Evolutionary conservation across 2,329 filamentous ascomycete genomes (phyloP).

Genomic region (Penicillium sp.): DNA sequence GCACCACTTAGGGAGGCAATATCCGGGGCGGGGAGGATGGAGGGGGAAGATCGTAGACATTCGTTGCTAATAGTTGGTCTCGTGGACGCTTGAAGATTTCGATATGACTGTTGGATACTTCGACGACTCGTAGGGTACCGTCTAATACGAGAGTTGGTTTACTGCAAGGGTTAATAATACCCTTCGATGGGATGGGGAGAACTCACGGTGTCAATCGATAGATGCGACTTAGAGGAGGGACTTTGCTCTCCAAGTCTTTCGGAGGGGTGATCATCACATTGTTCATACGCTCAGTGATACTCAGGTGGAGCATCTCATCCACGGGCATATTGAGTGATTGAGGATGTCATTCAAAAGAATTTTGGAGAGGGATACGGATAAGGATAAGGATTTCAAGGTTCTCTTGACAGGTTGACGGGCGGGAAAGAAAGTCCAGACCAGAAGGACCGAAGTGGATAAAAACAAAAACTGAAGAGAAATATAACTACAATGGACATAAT

Average conservation of each 20-base stretch:
- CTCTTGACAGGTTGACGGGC: too few relatives aligned
- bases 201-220: slow-evolving; percentile 9
- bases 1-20: slow-evolving; percentile 37
- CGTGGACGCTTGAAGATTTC: slow-evolving; percentile 32
- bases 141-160: slow-evolving; percentile 41
- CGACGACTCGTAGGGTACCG: slow-evolving; percentile 34
- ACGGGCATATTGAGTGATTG: slow-evolving; percentile 7
- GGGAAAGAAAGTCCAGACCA: too few relatives aligned
- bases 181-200: not conserved
- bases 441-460: too few relatives aligned
- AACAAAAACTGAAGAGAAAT: not conserved
- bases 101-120: slow-evolving; percentile 47
- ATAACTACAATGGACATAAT: too few relatives aligned
- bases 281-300: slow-evolving; percentile 19
- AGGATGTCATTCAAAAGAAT: slow-evolving; percentile 4
- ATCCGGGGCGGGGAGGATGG: slow-evolving; percentile 35
- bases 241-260: slow-evolving; percentile 2
- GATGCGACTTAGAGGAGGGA: not conserved
- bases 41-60: slow-evolving; percentile 42
- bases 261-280: slow-evolving; percentile 26
- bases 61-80: slow-evolving; percentile 36
- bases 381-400: not conserved
- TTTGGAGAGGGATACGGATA: not conserved
- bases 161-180: not conserved
- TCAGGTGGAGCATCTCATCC: slow-evolving; percentile 25